Conservation (phyloP, 345 rosid species). For the Citrus australasica region DNA sequence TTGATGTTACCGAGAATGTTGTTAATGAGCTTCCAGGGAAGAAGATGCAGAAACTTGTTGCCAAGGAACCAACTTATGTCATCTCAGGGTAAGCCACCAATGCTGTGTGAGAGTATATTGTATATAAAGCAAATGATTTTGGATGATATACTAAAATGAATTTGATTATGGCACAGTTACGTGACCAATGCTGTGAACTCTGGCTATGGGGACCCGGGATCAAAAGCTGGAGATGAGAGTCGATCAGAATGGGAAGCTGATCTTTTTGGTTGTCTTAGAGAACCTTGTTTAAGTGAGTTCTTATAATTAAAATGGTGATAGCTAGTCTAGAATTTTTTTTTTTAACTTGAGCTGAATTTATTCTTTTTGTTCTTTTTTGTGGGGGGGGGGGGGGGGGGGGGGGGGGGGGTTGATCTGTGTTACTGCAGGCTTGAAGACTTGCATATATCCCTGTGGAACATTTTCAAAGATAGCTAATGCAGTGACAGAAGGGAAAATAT, state of each 20-base stretch:
- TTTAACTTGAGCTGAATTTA: not conserved
- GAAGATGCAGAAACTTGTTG: constrained; percentile 29
- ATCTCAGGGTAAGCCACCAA: constrained; percentile 21
- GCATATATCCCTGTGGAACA: constrained; percentile 30
- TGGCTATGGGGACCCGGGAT: constrained; percentile 2
- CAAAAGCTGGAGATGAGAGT: constrained; percentile 4
- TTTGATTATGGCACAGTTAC: constrained; percentile 11
- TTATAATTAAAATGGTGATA: not conserved
- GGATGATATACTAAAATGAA: not conserved
- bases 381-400: too few relatives aligned
- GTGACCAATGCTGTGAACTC: constrained; percentile 25
- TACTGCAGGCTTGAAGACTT: constrained; percentile 25
- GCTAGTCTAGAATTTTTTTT: not conserved
- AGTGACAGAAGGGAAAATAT: constrained; percentile 23
- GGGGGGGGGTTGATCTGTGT: not conserved
- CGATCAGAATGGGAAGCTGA: constrained; percentile 18
- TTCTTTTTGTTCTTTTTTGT: not conserved
- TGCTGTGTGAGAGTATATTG: too few relatives aligned
- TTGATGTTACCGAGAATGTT: constrained; percentile 20
- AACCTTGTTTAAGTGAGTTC: constrained; percentile 32
- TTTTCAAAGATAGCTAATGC: constrained; percentile 26
- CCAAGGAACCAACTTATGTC: constrained; percentile 25
- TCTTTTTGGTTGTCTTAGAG: constrained; percentile 29
- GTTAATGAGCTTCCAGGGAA: constrained; percentile 20
- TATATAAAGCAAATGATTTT: too few relatives aligned